phyloP scores from a whole-genome alignment of 2,329 filamentous ascomycete species.

The Exophiala oligosperma region DNA sequence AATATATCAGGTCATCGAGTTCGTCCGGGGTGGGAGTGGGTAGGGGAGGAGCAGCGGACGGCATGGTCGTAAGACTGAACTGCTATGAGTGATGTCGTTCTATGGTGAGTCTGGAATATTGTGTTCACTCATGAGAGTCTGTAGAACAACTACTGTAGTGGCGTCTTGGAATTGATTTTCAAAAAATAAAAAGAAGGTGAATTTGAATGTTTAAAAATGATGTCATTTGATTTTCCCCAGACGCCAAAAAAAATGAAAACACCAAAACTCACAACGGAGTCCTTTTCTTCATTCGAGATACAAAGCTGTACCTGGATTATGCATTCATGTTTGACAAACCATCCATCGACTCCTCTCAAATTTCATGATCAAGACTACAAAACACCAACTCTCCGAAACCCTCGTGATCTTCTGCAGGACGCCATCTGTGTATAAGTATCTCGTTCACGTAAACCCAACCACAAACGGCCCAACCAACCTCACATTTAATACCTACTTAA shows the following conservation, averaged over 20 bases:
- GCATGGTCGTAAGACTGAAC: neutral
- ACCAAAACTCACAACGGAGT: too few relatives aligned
- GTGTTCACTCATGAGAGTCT: neutral
- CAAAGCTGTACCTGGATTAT: too few relatives aligned
- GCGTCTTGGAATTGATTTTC: neutral
- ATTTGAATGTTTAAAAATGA: neutral
- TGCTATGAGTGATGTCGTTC: neutral
- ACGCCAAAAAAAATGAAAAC: too few relatives aligned
- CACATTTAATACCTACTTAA: neutral
- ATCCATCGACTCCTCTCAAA: too few relatives aligned
- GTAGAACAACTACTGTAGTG: neutral
- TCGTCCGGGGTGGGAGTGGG: conserved; percentile 21
- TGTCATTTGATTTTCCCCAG: neutral
- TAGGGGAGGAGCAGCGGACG: conserved; percentile 3
- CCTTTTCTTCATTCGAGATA: too few relatives aligned
- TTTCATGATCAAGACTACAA: too few relatives aligned
- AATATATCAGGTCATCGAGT: conserved; percentile 86
- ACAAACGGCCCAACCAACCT: neutral
- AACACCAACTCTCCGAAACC: too few relatives aligned
- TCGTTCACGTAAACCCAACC: neutral
- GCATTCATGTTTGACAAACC: too few relatives aligned
- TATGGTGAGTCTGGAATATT: too few relatives aligned
- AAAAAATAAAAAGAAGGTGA: neutral
- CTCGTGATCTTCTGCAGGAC: too few relatives aligned
- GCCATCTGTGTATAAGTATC: too few relatives aligned